Evolutionary conservation across 192 early-diverging fungal species (phyloP).

Genomic region (Gonapodya sp.): DNA sequence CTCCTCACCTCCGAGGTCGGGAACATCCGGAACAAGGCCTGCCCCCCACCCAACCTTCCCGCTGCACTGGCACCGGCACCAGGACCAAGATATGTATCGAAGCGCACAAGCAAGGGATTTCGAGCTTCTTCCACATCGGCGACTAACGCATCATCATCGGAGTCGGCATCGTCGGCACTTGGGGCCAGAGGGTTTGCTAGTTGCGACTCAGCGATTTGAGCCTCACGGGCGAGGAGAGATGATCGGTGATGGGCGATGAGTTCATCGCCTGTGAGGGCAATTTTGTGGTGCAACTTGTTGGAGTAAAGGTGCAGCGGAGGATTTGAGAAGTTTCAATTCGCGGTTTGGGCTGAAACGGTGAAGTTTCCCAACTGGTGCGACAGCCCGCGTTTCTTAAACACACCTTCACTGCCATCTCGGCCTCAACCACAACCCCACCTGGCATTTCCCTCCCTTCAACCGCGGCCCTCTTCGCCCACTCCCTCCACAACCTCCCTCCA

Average conservation of each 20-base stretch:
- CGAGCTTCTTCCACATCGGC: conserved; percentile 43
- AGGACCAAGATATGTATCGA: conserved; percentile 10
- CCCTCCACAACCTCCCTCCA: conserved; percentile 38
- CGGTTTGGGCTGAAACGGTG: too few relatives aligned
- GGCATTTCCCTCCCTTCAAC: background rate
- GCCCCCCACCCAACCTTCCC: too few relatives aligned
- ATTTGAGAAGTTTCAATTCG: too few relatives aligned
- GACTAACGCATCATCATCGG: conserved; percentile 40
- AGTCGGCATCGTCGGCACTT: conserved; percentile 52
- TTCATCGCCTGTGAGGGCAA: conserved; percentile 81
- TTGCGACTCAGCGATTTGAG: conserved; percentile 59
- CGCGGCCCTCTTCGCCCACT: background rate
- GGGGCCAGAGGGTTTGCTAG: conserved; percentile 45
- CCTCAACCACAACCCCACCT: background rate
- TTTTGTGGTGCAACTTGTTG: conserved; percentile 35
- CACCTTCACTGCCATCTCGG: conserved; percentile 14
- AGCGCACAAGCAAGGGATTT: conserved; percentile 21
- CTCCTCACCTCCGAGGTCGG: conserved; percentile 73
- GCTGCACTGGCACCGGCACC: background rate
- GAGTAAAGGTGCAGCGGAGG: conserved; percentile 1
- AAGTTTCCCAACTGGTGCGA: conserved; percentile 1
- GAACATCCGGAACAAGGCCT: conserved; percentile 47
- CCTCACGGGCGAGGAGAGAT: conserved; percentile 32
- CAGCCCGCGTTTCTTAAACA: too few relatives aligned
- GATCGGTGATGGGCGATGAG: conserved; percentile 48